Evolutionary conservation across 257 asterid genomes (phyloP), one percentile per base, ranked within the genome.

Genomic region (Solanum tacnaense): DNA sequence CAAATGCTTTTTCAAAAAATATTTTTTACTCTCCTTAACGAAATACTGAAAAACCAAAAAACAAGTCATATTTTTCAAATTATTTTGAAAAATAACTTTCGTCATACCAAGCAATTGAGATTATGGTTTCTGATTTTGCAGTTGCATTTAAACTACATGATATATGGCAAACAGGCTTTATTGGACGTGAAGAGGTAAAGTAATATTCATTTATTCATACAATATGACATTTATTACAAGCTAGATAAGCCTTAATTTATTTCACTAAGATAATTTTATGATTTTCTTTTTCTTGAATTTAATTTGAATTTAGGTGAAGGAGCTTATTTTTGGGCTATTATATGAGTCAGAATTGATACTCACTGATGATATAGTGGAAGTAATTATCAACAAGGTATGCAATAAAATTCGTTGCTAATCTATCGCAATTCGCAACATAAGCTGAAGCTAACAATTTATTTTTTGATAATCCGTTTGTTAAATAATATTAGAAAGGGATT

Each of bases 61-160:
- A 4, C 12, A 7, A 36, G 5, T 46, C 56, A 46, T 11, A 44
- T 12, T 12, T 41, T 41, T 39, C 46, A 39, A 39, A 39, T 39
- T 39, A 39, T 39, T 39, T 39, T 9, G 1, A 39, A 39, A 39
- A 39, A 39, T 39, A 39, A 39, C 46, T 39, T 39, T 39, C 13
- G 46, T 23, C 5, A 3, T 71, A 71, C 41, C 41, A 71, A 16
- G 1, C 0, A 4, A 35, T 3, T 58, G 56, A n/a, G 6, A 31
- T 25, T 34, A 25, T 78, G 56, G 13, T 72, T 46, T 88, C 15
- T 87, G 15, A 41, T 35, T 49, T 88, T 86, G 85, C 92, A 92
- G 96, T 93, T 89, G 89, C 94, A 73, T 94, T 92, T 90, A 90
- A 86, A 52, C 86, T 94, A 35, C 85, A 91, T 85, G 93, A 92